Base-by-base conservation (phyloP, 108 stramenopile species). In the Chaetoceros tenuissimus region DNA sequence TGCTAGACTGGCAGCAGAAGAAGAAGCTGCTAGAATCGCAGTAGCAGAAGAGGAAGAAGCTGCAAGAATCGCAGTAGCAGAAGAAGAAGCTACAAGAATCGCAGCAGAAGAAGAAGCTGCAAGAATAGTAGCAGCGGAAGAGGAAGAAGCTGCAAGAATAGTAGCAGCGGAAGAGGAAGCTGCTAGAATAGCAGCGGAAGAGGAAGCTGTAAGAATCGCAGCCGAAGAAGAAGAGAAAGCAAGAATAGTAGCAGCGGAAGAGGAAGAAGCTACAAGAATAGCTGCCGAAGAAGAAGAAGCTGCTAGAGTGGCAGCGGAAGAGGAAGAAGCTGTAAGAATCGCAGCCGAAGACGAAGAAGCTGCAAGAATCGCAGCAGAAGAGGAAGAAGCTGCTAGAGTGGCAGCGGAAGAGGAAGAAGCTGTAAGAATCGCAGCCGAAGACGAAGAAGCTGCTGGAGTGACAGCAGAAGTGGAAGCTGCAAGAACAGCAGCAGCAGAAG, bases 11-110 rank as follows among this genome's bases (percentile, higher is more conserved):
- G 21, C 20, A 17, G 23, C 48, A 49, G 56, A 8, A 13, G 56
- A 57, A 48, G 49, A 57, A 49, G 49, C 49, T n/a, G 1, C 46
- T 0, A 49, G 47, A 47, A 3, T 3, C 1, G 46, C 1, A 47
- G 46, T 21, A 3, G 46, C 1, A 3, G 23, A 50, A 47, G 8
- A 57, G 46, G 20, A 48, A 57, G 48, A 56, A 48, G 47, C 23
- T 50, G 56, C 48, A 48, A 26, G 48, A 49, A 24, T 7, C 49
- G 23, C 48, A 57, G 48, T 22, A 49, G 48, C 25, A 48, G 16
- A 20, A 49, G 24, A 49, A 57, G 17, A 57, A 50, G 21, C 46
- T 50, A 47, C 48, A 24, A 46, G 7, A 23, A 2, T 47, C 48
- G 25, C 3, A 48, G 48, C 24, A 48, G 2, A 47, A 26, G 17